Evolutionary conservation across 225 moss, liverwort and hornwort genomes (phyloP).

Genomic region (Physcomitrellopsis africana): DNA sequence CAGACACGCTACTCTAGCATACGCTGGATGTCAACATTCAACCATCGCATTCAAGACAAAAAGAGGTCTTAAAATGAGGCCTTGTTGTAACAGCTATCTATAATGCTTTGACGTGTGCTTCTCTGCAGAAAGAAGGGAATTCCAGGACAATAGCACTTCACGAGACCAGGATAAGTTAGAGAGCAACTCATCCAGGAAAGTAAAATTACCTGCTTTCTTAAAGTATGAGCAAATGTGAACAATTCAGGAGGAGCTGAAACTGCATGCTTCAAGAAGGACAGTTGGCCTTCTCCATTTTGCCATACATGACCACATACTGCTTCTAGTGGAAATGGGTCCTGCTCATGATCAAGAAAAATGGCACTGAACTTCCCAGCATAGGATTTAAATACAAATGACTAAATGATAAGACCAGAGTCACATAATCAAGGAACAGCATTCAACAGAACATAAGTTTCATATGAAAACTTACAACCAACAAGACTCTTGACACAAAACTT

Average conservation of each 20-base stretch:
- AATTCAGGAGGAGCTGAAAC: conserved; percentile 83
- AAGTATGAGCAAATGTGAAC: conserved; percentile 77
- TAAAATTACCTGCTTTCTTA: conserved; percentile 70
- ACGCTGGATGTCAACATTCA: conserved; percentile 11
- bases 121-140: conserved; percentile 7
- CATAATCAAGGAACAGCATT: not conserved
- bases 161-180: conserved; percentile 3
- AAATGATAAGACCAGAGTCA: conserved; percentile 17
- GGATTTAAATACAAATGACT: conserved; percentile 21
- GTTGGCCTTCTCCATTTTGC: conserved; percentile 92
- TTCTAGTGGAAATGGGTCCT: conserved; percentile 90
- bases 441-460: conserved; percentile 2
- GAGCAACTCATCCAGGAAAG: conserved; percentile 16
- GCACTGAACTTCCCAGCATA: conserved; percentile 23
- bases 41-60: conserved; percentile 21
- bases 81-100: conserved; percentile 3
- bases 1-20: conserved; percentile 17
- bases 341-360: conserved; percentile 36
- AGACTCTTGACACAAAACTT: conserved; percentile 5
- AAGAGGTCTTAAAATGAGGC: conserved; percentile 6
- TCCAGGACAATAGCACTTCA: not conserved
- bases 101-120: conserved; percentile 15
- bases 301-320: conserved; percentile 79
- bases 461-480: conserved; percentile 8
- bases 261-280: conserved; percentile 86